Evolutionary conservation across 768 basidiomycete species (phyloP), one percentile per base, ranked within the genome.

Genomic region (Russula vinacea): DNA sequence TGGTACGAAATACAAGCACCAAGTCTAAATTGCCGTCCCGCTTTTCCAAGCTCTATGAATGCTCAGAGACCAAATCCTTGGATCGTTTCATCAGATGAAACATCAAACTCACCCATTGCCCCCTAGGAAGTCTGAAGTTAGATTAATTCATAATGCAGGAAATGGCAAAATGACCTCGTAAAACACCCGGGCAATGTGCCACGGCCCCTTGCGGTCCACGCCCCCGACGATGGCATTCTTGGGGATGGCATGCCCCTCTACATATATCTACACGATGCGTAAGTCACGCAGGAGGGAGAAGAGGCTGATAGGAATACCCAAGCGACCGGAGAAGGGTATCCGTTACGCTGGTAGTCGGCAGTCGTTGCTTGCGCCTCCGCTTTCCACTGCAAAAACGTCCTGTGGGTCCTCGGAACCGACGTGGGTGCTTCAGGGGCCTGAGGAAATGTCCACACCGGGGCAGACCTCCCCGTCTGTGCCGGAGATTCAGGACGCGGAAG

Each of bases 11-110:
- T 72, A 3, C 70, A 67, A 0, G 75, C 76, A 22, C 76, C 76
- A 24, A 69, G 3, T 14, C 70, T 71, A 24, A 62, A 44, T 33
- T 77, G 74, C 33, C 68, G 60, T 3, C 72, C 70, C 57, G 75
- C 74, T 66, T 74, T 77, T 6, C 76, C 76, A 17, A 78, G 67
- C 39, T 77, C 77, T 77, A 32, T n/a, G 52, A 42, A 29, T 26
- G 13, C 39, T 51, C 22, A 54, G 29, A 14, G 1, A n/a, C 33
- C 33, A 26, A 47, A 32, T 24, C 8, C 37, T 17, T 17, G 37
- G 6, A 37, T 26, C 37, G 22, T 10, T 0, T 3, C 35, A 29
- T 22, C 19, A 10, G 40, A 6, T 29, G 16, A 10, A 22, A 42
- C 19, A 29, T 44, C 19, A 51, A 39, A 67, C 67, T 56, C 32